These are phyloP conservation scores for Melocanna baccifera DNA, from an alignment of 176 grass and related monocot genomes.

Conservation along the genomic window DNA sequence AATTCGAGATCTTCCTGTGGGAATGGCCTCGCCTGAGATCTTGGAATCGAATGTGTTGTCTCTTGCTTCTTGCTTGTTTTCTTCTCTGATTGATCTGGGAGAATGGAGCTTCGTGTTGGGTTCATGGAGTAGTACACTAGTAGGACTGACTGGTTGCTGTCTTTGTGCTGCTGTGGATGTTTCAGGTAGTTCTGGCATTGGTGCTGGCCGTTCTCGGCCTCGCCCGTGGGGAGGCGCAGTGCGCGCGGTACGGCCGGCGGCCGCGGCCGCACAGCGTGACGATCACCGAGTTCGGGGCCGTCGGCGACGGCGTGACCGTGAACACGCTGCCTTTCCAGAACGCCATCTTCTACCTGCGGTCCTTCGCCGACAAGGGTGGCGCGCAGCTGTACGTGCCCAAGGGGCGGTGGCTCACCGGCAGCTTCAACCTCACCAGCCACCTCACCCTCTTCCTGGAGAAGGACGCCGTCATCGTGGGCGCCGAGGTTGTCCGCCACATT, in stretches of 20 bases:
- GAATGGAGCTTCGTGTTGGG: constrained; percentile 3
- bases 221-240: constrained; percentile 16
- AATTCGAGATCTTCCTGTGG: constrained; percentile 34
- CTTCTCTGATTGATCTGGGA: neutral
- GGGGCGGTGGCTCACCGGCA: constrained; percentile 85
- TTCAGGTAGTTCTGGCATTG: constrained; percentile 53
- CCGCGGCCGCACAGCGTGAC: constrained; percentile 67
- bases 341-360: constrained; percentile 85
- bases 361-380: constrained; percentile 88
- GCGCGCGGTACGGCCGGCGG: neutral
- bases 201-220: constrained; percentile 1
- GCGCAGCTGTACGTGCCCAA: constrained; percentile 90
- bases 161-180: constrained; percentile 22
- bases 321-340: constrained; percentile 92
- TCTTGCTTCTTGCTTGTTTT: neutral
- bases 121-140: neutral
- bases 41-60: neutral
- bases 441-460: constrained; percentile 86
- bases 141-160: constrained; percentile 20
- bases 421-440: constrained; percentile 86
- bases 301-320: constrained; percentile 70
- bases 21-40: constrained; percentile 11
- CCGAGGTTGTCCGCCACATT: constrained; percentile 44
- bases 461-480: constrained; percentile 64
- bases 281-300: constrained; percentile 83